Evolutionary conservation across 2,329 filamentous ascomycete genomes (phyloP).

Genomic region (Colletotrichum horii): DNA sequence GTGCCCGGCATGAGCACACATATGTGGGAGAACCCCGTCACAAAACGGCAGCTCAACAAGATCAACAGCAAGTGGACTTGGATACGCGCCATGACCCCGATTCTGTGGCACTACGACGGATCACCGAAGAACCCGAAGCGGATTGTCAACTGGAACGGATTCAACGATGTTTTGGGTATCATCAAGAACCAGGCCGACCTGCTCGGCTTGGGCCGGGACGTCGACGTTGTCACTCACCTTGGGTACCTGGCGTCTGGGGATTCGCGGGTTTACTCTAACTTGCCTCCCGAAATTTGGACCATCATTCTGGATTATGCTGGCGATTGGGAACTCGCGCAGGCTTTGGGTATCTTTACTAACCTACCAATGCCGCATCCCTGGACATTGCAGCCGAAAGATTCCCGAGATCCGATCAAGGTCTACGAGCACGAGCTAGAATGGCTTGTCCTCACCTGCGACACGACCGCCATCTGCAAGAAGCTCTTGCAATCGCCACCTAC

Average conservation of each 20-base stretch:
- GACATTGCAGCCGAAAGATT: conserved; percentile 62
- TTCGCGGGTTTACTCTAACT: conserved; percentile 43
- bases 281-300: conserved; percentile 89
- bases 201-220: conserved; percentile 74
- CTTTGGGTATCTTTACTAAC: conserved; percentile 80
- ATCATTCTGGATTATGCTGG: conserved; percentile 83
- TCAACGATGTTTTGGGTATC: conserved; percentile 75
- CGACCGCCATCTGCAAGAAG: conserved; percentile 74
- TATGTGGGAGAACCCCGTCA: conserved; percentile 92
- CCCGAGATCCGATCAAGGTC: conserved; percentile 69
- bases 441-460: conserved; percentile 76
- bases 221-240: conserved; percentile 58
- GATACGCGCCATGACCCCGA: conserved; percentile 80
- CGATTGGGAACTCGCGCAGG: conserved; percentile 90
- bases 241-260: conserved; percentile 37
- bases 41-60: conserved; percentile 85
- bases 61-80: conserved; percentile 85
- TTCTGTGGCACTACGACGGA: conserved; percentile 80
- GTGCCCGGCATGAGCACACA: conserved; percentile 88
- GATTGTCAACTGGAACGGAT: conserved; percentile 65
- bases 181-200: conserved; percentile 81
- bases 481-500: conserved; percentile 74
- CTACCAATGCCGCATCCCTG: conserved; percentile 76
- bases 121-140: conserved; percentile 52
- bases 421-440: conserved; percentile 85